phyloP scores from a whole-genome alignment of 345 rosid species.

The Carallia pectinifolia region DNA sequence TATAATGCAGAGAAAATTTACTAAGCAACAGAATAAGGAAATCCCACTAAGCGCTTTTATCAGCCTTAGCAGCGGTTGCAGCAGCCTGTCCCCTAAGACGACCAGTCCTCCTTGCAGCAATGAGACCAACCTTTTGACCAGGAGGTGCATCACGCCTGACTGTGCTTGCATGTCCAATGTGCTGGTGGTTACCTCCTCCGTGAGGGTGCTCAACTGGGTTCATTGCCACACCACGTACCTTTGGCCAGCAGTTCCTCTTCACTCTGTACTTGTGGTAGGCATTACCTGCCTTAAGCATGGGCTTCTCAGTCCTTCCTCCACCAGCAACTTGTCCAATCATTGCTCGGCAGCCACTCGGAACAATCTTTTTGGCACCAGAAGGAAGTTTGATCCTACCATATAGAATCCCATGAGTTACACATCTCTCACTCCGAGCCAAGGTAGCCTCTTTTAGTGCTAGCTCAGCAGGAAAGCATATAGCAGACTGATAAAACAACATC shows the following conservation, averaged over 20 bases:
- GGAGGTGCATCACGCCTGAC: slow-evolving; percentile 5
- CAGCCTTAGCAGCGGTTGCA: slow-evolving; percentile 60
- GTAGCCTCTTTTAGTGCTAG: no score
- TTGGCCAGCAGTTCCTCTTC: slow-evolving; percentile 24
- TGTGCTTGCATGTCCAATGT: slow-evolving; percentile 5
- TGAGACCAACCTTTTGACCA: slow-evolving; percentile 4
- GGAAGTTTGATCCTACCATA: slow-evolving; percentile 1
- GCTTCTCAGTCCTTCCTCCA: slow-evolving; percentile 22
- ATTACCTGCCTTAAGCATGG: slow-evolving; percentile 22
- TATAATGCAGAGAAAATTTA: background rate
- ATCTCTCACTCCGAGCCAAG: no score
- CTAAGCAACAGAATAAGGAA: background rate
- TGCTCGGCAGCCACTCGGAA: slow-evolving; percentile 18
- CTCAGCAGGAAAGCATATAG: no score
- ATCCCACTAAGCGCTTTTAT: slow-evolving; percentile 32
- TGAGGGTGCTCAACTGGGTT: slow-evolving; percentile 6
- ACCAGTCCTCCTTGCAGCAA: background rate
- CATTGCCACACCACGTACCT: slow-evolving; percentile 8
- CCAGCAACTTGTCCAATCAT: slow-evolving; percentile 26
- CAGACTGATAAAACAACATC: no score
- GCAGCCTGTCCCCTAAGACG: slow-evolving; percentile 69
- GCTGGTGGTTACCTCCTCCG: slow-evolving; percentile 6
- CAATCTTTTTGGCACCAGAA: background rate
- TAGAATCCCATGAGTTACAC: background rate
- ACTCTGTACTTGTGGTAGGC: slow-evolving; percentile 21